Evolutionary conservation across 768 basidiomycete genomes (phyloP), one percentile per base, ranked within the genome.

Genomic region (Aureoboletus auriporus): DNA sequence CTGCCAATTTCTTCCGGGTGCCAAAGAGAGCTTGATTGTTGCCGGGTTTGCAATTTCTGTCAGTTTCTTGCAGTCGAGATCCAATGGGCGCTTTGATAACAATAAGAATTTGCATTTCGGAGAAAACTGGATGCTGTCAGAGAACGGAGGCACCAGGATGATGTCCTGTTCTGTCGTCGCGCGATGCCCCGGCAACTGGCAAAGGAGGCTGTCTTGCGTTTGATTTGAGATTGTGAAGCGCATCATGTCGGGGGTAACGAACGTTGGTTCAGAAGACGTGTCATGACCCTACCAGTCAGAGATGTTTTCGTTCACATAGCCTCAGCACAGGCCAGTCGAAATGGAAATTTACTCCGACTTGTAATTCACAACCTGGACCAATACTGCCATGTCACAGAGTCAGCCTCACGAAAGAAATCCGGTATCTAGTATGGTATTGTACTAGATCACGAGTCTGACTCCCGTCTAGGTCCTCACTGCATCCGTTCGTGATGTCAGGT

Each of bases 401-500:
- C 60, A 63, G 42, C 42, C 20, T 17, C 54, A 51, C 26, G 65
- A 67, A 38, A 36, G 42, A 4, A 51, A 47, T 31, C 53, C 65
- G 53, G 65, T 67, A 62, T 27, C 34, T 35, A 31, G 28, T 5
- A 39, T 33, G 6, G 1, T 16, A 10, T 20, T n/a, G 10, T 28
- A 4, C 10, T 26, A 27, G 37, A 41, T 49, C n/a, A 35, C 48
- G 61, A 26, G 59, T 27, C 31, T 14, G 14, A 13, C 27, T 11
- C 12, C 12, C 16, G 16, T 42, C 39, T 36, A 78, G 74, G 77
- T 89, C n/a, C 70, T 91, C 37, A 77, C 75, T 45, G 83, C 85
- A 6, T 86, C 85, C 36, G 76, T 86, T 1, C 79, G 85, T 55
- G 93, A 95, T 69, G 82, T 96, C 41, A 79, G 90, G 44, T 86